Evolutionary conservation across 805 yeast genomes (phyloP), one percentile per base, ranked within the genome.

Genomic region (Nakazawaea pomicola): DNA sequence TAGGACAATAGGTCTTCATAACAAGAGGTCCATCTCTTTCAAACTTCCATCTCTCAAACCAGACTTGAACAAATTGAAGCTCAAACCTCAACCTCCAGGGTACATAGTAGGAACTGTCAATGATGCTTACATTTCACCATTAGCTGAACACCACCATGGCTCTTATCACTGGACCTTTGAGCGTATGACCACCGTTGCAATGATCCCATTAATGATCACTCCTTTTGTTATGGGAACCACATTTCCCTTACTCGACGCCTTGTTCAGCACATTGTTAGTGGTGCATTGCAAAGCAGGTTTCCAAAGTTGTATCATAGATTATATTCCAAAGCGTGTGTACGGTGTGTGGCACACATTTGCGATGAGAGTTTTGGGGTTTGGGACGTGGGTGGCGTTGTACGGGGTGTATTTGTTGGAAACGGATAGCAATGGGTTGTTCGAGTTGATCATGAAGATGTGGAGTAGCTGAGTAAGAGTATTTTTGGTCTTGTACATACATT

Each of bases 101-200:
- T 63, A 70, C 55, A 75, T 83, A 43, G 76, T 76, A 16, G 93
- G 90, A 16, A 74, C 80, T 11, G 83, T 79, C 29, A 83, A 83
- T 54, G 90, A 83, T 43, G 81, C 88, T 4, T 76, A 76, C 46
- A 78, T 78, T 15, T 72, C 74, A 10, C 86, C 87, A 25, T 64
- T 68, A 39, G 61, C 80, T 4, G 67, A 70, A 52, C 69, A 70
- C 49, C 53, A 65, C 40, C 80, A 82, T 48, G 93, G 91, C 15
- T 78, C 90, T 0, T 70, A 67, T 48, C 91, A 83, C 62, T 83
- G 90, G 90, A 70, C 83, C 29, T 66, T 75, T 48, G 91, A 85
- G 60, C 72, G 83, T 57, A 46, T 72, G 11, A 74, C 80, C 8
- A 72, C 83, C 12, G 56, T 77, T 31, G 74, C 80, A 1, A 55